Percentiles rank a stretch among this genome's conserved stretches.
Evolutionary conservation across 352 stramenopile species (phyloP).

Genomic region (Phytophthora meadii): DNA sequence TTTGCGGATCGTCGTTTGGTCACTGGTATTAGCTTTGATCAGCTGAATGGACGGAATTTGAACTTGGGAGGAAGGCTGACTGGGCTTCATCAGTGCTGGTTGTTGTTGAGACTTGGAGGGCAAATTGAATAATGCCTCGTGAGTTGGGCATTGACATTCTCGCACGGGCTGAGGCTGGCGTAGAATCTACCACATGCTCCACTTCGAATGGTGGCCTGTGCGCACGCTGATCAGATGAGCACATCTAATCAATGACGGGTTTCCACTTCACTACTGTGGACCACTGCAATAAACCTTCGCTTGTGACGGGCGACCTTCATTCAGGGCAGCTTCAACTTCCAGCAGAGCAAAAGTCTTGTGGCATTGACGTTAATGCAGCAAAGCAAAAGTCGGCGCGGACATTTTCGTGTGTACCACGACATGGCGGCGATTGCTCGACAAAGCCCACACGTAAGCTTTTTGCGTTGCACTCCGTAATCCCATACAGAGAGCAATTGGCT

Average conservation of each 20-base stretch:
- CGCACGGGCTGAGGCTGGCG: neutral
- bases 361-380: too few species aligned
- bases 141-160: too few species aligned
- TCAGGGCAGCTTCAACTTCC: neutral
- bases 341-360: neutral
- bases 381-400: neutral
- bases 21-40: constrained; percentile 1
- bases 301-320: neutral
- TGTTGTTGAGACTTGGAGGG: neutral
- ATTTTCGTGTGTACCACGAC: neutral
- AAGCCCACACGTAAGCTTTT: neutral
- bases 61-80: constrained; percentile 9
- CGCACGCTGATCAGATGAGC: constrained; percentile 4
- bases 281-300: too few species aligned
- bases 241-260: constrained; percentile 4
- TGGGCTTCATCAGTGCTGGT: constrained; percentile 12
- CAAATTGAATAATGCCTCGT: constrained; percentile 17
- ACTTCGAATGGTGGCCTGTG: neutral
- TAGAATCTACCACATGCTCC: neutral
- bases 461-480: neutral
- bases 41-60: constrained; percentile 7
- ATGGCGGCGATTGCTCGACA: constrained; percentile 2
- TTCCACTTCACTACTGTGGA: too few species aligned
- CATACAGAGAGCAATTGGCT: neutral
- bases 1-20: neutral